A percentile compares a stretch with the other conserved stretches of the same genome.
Conservation (phyloP, 371 early-diverging fungal genomes). For the Thermomucor indicae-seudaticae region DNA sequence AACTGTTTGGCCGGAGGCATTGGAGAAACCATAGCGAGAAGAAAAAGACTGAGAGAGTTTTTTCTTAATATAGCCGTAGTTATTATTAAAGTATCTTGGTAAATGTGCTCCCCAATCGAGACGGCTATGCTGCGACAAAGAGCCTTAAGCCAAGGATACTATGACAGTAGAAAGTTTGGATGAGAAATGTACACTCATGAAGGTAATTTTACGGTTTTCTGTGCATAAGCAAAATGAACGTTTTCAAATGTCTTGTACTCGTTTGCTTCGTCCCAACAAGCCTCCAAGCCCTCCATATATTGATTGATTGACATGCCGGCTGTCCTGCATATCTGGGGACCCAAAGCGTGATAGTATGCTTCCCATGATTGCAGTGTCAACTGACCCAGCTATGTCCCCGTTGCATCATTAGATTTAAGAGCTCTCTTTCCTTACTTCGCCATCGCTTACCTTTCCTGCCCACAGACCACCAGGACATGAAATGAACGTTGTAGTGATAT, state of each 20-base stretch:
- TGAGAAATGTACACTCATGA: no score
- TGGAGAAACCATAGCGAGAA: no score
- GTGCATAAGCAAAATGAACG: slow-evolving; percentile 47
- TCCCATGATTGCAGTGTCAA: slow-evolving; percentile 46
- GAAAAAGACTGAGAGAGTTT: no score
- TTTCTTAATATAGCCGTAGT: no score
- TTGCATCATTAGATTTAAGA: no score
- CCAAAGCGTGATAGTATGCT: slow-evolving; percentile 34
- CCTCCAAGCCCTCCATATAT: slow-evolving; percentile 22
- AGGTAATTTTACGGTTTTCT: no score
- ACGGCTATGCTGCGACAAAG: no score
- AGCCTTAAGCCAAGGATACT: no score
- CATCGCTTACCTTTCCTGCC: slow-evolving; percentile 41
- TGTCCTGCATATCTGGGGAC: slow-evolving; percentile 26
- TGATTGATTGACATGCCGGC: slow-evolving; percentile 20
- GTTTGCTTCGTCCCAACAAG: slow-evolving; percentile 41
- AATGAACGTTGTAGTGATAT: slow-evolving; percentile 28
- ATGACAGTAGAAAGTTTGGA: no score
- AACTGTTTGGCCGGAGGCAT: no score
- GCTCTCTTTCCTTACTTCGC: not conserved
- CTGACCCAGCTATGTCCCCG: slow-evolving; percentile 38
- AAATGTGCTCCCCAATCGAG: no score
- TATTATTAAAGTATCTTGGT: no score
- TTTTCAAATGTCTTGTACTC: slow-evolving; percentile 50
- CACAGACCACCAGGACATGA: slow-evolving; percentile 52